These are phyloP conservation scores for Suhomyces bribrorum DNA, from an alignment of 1,139 yeast species.

Conservation along the genomic window DNA sequence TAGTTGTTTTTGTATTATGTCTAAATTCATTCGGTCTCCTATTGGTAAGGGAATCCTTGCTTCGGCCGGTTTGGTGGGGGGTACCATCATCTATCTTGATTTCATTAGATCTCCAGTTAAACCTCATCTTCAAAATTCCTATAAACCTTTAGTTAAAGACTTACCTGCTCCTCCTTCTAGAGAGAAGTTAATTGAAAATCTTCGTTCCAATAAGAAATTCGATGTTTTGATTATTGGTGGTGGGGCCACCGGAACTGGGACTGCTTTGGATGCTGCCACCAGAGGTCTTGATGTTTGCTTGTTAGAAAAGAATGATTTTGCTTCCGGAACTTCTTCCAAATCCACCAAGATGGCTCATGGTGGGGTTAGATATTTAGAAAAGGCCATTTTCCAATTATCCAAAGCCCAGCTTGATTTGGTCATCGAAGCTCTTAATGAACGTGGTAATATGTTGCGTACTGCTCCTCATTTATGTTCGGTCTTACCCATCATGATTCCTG, in stretches of 20 bases:
- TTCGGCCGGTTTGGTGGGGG: slow-evolving; percentile 38
- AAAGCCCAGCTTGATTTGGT: slow-evolving; percentile 91
- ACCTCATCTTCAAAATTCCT: slow-evolving; percentile 31
- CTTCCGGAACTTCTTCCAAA: slow-evolving; percentile 89
- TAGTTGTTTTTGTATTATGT: slow-evolving; percentile 6
- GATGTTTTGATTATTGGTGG: slow-evolving; percentile 90
- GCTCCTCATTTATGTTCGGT: slow-evolving; percentile 91
- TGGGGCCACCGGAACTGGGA: slow-evolving; percentile 95
- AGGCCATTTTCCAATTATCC: slow-evolving; percentile 88
- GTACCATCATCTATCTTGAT: slow-evolving; percentile 44
- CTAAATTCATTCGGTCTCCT: slow-evolving; percentile 26
- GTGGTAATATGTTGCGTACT: slow-evolving; percentile 84
- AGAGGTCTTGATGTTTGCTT: slow-evolving; percentile 89
- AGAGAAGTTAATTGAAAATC: slow-evolving; percentile 32
- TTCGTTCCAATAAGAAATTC: slow-evolving; percentile 50
- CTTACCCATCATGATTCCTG: slow-evolving; percentile 92
- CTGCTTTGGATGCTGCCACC: slow-evolving; percentile 88
- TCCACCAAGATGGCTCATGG: slow-evolving; percentile 99
- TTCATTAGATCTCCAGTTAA: slow-evolving; percentile 40
- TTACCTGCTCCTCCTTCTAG: slow-evolving; percentile 37
- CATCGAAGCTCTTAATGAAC: slow-evolving; percentile 90
- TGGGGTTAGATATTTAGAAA: slow-evolving; percentile 93
- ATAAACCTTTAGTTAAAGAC: slow-evolving; percentile 40
- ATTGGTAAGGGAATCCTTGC: slow-evolving; percentile 22
- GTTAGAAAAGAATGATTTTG: slow-evolving; percentile 85